These are phyloP conservation scores for Trapa bicornis DNA, from an alignment of 345 rosid genomes.

Conservation along the genomic window DNA sequence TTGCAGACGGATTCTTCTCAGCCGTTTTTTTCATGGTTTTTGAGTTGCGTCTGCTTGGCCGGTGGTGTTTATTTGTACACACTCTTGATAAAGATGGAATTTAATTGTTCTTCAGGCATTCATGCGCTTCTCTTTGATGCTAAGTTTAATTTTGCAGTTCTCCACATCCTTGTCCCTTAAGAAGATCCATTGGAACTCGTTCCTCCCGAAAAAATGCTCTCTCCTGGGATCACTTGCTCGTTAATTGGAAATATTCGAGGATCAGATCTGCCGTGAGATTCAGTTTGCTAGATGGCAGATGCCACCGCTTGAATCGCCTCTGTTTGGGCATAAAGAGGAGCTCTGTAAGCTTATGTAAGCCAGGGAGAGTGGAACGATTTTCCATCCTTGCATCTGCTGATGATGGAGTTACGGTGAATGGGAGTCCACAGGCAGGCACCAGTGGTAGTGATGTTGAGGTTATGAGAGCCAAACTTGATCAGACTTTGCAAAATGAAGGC, in stretches of 20 bases:
- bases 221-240: conserved; percentile 27
- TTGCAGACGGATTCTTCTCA: background rate
- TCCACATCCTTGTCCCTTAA: conserved; percentile 33
- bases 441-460: conserved; percentile 47
- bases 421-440: conserved; percentile 31
- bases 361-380: conserved; percentile 25
- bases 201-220: conserved; percentile 27
- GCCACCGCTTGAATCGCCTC: conserved; percentile 11
- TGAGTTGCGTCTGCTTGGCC: background rate
- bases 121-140: too few species aligned
- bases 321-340: conserved; percentile 21
- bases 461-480: conserved; percentile 51
- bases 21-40: background rate
- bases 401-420: conserved; percentile 70
- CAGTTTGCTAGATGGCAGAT: conserved; percentile 21
- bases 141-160: conserved; percentile 26
- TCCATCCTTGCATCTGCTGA: conserved; percentile 51
- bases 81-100: background rate
- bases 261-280: conserved; percentile 24
- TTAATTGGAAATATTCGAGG: conserved; percentile 36
- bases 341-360: conserved; percentile 11
- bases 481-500: conserved; percentile 55
- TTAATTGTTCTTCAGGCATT: background rate
- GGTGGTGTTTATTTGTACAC: background rate
- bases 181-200: conserved; percentile 25